These are phyloP conservation scores for Paecilomyces formosus DNA, from an alignment of 2,329 filamentous ascomycete genomes.

Conservation along the genomic window DNA sequence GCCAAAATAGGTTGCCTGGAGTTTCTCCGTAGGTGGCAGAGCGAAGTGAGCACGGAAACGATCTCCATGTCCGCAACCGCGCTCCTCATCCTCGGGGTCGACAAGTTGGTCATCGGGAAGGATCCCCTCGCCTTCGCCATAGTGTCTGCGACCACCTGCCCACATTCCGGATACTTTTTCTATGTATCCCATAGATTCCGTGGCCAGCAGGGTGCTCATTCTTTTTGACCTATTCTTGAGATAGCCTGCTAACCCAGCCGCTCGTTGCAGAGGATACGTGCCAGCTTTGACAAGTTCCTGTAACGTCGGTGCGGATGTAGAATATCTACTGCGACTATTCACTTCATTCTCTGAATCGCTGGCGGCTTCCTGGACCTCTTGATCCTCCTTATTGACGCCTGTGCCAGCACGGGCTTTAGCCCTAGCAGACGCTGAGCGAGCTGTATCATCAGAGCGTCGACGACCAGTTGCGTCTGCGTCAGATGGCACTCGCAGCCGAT, in stretches of 20 bases:
- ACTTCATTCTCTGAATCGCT: constrained; percentile 18
- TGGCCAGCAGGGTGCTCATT: constrained; percentile 75
- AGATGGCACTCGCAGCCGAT: constrained; percentile 24
- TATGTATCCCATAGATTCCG: constrained; percentile 91
- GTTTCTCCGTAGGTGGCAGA: constrained; percentile 71
- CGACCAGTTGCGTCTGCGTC: constrained; percentile 17
- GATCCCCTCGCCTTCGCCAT: constrained; percentile 63
- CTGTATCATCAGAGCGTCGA: constrained; percentile 27
- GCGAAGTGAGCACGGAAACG: constrained; percentile 88
- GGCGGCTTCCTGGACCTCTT: constrained; percentile 9
- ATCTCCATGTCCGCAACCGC: constrained; percentile 47
- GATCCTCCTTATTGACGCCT: constrained; percentile 5
- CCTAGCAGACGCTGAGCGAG: constrained; percentile 19
- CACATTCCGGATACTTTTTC: constrained; percentile 98
- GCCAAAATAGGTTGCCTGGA: constrained; percentile 88
- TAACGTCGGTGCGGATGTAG: constrained; percentile 43
- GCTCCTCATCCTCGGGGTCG: constrained; percentile 50
- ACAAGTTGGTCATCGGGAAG: constrained; percentile 57
- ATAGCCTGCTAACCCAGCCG: constrained; percentile 74
- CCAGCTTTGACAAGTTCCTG: constrained; percentile 56
- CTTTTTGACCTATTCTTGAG: constrained; percentile 69
- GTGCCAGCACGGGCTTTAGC: constrained; percentile 12
- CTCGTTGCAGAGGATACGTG: constrained; percentile 73
- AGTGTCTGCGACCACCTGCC: constrained; percentile 84
- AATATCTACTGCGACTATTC: constrained; percentile 12